Evolutionary conservation across 108 stramenopile species (phyloP), one percentile per base, ranked within the genome.

Genomic region (Cylindrotheca fusiformis): DNA sequence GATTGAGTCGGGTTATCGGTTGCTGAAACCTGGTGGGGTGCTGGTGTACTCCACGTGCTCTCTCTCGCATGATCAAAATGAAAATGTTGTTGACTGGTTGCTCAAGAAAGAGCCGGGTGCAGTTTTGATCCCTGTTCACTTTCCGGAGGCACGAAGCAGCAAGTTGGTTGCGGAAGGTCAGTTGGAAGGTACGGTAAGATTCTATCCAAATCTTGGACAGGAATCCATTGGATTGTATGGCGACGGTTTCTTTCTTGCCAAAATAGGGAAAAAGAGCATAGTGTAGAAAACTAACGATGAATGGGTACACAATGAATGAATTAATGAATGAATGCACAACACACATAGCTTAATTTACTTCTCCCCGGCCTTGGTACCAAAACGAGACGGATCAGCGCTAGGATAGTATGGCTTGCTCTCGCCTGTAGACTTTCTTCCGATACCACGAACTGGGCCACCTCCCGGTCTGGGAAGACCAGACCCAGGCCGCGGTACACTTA

Each of bases 41-140:
- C 30, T 97, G 69, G 90, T 97, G 14, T 97, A 97, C 64, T 87
- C 90, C 0, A 97, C 96, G 0, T 97, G 96, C 58, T 95, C 93
- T 14, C 60, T 94, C n/a, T 81, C 84, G 1, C 55, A 72, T 29
- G 78, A 75, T 17, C 96, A 97, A 64, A 97, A 97, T 63, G 96
- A 97, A 65, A 65, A 77, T 21, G 83, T 95, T 12, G 89, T 97
- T 3, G n/a, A 46, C 25, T 87, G 82, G 81, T 50, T 97, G n/a
- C 63, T 97, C 56, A 52, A 77, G 3, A 65, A 74, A 32, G 52
- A 75, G 50, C 18, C 4, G 5, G 51, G 63, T 21, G 79, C 86
- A 12, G 67, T 28, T 32, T 47, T 84, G 17, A 78, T 88, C 36
- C 80, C 85, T 29, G 61, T 87, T 27, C 50, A 70, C n/a, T 84